Evolutionary conservation across 1,284 basidiomycete species (phyloP).

Genomic region (Heterobasidion occidentale): DNA sequence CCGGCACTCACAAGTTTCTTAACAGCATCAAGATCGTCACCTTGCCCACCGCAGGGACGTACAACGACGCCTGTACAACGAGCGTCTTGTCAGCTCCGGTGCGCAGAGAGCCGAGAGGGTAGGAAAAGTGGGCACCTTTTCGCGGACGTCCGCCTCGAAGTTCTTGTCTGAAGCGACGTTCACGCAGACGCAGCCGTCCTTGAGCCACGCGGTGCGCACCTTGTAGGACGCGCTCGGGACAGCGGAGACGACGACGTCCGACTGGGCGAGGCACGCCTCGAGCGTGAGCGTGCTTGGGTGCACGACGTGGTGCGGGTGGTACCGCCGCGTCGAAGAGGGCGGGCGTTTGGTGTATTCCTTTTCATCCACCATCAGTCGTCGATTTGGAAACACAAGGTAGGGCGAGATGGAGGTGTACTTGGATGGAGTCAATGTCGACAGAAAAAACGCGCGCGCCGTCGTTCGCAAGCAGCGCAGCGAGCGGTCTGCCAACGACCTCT

Average conservation of each 20-base stretch:
- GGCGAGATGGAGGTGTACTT: slow-evolving; percentile 21
- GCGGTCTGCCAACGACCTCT: slow-evolving; percentile 92
- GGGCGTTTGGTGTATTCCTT: slow-evolving; percentile 89
- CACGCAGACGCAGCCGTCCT: slow-evolving; percentile 88
- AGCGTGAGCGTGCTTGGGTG: slow-evolving; percentile 59
- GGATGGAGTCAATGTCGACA: slow-evolving; percentile 89
- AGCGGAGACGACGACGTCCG: slow-evolving; percentile 88
- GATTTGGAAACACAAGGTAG: not conserved
- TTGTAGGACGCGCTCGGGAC: slow-evolving; percentile 88
- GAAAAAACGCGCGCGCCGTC: slow-evolving; percentile 95
- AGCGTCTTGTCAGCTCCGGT: not conserved
- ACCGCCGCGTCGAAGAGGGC: slow-evolving; percentile 37
- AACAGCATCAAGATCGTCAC: slow-evolving; percentile 96
- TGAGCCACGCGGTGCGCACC: slow-evolving; percentile 81
- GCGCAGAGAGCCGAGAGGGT: not conserved
- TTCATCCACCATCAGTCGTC: not conserved
- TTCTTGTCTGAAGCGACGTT: slow-evolving; percentile 97
- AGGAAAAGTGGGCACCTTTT: slow-evolving; percentile 50
- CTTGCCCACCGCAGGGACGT: slow-evolving; percentile 92
- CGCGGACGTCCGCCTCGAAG: slow-evolving; percentile 88
- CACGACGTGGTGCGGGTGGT: slow-evolving; percentile 81
- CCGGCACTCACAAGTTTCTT: slow-evolving; percentile 65
- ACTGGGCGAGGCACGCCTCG: slow-evolving; percentile 72
- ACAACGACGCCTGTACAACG: slow-evolving; percentile 69
- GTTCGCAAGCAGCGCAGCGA: slow-evolving; percentile 90